Percentiles rank a stretch among this genome's conserved stretches.
Evolutionary conservation across 2,329 filamentous ascomycete species (phyloP).

Genomic region (Rasamsonia emersonii): DNA sequence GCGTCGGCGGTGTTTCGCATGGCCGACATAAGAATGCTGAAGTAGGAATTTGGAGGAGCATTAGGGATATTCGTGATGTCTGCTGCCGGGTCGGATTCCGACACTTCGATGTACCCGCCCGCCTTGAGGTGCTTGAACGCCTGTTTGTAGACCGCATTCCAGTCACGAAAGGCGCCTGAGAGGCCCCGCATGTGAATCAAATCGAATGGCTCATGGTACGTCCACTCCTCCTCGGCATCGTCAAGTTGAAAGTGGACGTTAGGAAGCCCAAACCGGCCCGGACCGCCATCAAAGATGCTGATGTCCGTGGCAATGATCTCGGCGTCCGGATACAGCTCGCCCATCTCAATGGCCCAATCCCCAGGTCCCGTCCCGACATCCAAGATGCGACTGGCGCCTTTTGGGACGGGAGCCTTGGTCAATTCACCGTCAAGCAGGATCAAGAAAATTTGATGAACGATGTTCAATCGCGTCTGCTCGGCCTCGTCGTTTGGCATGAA

Average conservation of each 20-base stretch:
- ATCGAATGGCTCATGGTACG: constrained; percentile 41
- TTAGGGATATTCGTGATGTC: constrained; percentile 17
- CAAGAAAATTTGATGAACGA: constrained; percentile 56
- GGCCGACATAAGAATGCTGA: constrained; percentile 24
- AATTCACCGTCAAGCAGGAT: constrained; percentile 29
- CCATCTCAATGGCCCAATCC: constrained; percentile 43
- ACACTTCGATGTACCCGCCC: constrained; percentile 41
- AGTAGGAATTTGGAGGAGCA: constrained; percentile 20
- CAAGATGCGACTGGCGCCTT: constrained; percentile 22
- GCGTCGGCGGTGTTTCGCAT: constrained; percentile 31
- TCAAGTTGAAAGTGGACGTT: constrained; percentile 43
- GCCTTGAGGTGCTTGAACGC: constrained; percentile 37
- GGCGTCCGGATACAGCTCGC: constrained; percentile 33
- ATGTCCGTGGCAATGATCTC: constrained; percentile 41
- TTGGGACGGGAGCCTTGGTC: constrained; percentile 22
- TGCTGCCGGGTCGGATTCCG: constrained; percentile 29
- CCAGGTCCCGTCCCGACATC: constrained; percentile 43
- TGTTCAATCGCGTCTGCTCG: constrained; percentile 54
- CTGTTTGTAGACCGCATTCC: constrained; percentile 38
- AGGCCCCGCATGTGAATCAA: constrained; percentile 42
- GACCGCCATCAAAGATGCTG: constrained; percentile 34
- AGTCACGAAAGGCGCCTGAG: constrained; percentile 40
- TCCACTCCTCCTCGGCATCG: constrained; percentile 40
- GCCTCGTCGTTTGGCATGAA: constrained; percentile 59
- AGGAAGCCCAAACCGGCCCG: constrained; percentile 24